phyloP scores from a whole-genome alignment of 1,284 basidiomycete species.

The Fomitopsis pinicola region DNA sequence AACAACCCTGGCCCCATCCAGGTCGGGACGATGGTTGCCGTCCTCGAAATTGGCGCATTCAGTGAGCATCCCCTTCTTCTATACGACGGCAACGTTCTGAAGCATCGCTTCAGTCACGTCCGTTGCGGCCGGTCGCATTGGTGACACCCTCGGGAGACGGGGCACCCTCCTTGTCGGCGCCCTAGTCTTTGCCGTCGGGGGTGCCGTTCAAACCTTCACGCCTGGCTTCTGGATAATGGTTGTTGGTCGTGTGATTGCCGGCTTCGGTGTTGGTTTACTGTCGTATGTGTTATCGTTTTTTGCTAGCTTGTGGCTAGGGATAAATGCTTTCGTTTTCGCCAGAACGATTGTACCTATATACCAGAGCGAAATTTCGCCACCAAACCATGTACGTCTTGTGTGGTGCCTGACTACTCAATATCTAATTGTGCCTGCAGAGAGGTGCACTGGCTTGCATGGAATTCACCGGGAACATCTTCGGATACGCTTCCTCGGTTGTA shows the following conservation, averaged over 20 bases:
- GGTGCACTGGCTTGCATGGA: constrained; percentile 95
- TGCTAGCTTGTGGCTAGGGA: not conserved
- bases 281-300: constrained; percentile 51
- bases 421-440: constrained; percentile 43
- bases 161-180: constrained; percentile 89
- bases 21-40: constrained; percentile 87
- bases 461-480: constrained; percentile 92
- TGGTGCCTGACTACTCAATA: constrained; percentile 3
- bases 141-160: constrained; percentile 85
- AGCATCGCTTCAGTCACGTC: constrained; percentile 66
- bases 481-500: constrained; percentile 94
- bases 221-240: constrained; percentile 85
- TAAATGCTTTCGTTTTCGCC: constrained; percentile 7
- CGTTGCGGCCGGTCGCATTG: constrained; percentile 82
- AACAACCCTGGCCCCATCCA: constrained; percentile 68
- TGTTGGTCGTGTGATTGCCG: constrained; percentile 82
- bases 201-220: constrained; percentile 87
- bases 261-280: constrained; percentile 91
- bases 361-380: constrained; percentile 95
- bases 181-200: constrained; percentile 84
- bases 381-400: constrained; percentile 70
- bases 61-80: constrained; percentile 39
- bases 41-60: constrained; percentile 90
- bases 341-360: constrained; percentile 98
- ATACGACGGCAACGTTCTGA: constrained; percentile 2